Base-by-base conservation (phyloP, 1,139 yeast genomes). In the Taiozyma sp. region DNA sequence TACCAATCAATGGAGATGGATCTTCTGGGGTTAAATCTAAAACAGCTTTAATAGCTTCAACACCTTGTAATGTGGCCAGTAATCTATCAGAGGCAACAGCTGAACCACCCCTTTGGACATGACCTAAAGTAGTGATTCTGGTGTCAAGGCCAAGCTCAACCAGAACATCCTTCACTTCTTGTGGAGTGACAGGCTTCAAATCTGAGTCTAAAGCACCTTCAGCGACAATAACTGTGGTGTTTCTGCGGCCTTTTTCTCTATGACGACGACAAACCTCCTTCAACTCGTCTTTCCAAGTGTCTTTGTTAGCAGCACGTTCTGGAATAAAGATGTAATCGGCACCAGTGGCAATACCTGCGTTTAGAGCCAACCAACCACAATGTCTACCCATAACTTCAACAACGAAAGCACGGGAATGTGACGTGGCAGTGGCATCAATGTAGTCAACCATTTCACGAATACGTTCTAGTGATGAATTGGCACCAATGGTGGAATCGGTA, bases 381-480 rank as follows among this genome's bases (percentile, higher is more conserved):
- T 87, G 93, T 69, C 95, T 78, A 55, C 95, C 95, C 95, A 87
- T 87, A n/a, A 87, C 95, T 69, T 87, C 95, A 45, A 87, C 83
- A 42, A 87, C 91, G 65, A 87, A 87, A 9, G 95, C 95, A 66
- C 95, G 74, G 30, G 90, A 85, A 67, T 87, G 95, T 1, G 92
- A 85, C 52, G 83, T 83, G 36, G 95, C 95, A 40, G 95, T 87
- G 45, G 92, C 93, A 66, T 86, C 93, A 55, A 87, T 87, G 65
- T 83, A 86, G 69, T 87, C 95, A 53, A 87, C 84, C 70, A 87
- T 84, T 65, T 83, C 83, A 65, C 88, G 81, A 57, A 87, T 87
- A 65, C 95, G 74, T 57, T 84, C 93, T 58, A 87, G 73, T 0
- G 93, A 84, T 32, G 91, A 84, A 67, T 79, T 85, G 8, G 92